Conservation (phyloP, 129 eudicot species). For the Logfia minima region DNA sequence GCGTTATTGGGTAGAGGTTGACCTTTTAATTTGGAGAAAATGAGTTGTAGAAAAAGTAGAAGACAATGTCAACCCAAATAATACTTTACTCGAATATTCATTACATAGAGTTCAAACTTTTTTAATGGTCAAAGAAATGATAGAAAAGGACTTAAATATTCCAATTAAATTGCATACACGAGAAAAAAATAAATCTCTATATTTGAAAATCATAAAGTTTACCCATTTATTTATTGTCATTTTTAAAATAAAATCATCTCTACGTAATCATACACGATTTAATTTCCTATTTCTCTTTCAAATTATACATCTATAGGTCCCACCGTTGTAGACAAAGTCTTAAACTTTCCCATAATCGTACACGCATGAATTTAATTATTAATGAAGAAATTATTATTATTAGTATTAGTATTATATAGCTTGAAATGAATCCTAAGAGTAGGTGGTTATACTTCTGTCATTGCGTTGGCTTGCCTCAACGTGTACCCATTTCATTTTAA, state of each 20-base stretch:
- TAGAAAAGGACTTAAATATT: too few relatives aligned
- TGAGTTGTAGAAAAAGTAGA: neutral
- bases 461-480: neutral
- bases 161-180: too few relatives aligned
- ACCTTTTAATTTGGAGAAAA: neutral
- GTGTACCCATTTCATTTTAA: neutral
- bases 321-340: neutral
- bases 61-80: neutral
- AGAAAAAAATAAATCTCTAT: too few relatives aligned
- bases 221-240: neutral
- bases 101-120: neutral
- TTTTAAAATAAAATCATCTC: neutral
- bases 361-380: neutral
- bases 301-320: neutral
- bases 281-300: neutral
- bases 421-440: neutral
- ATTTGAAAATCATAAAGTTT: too few relatives aligned
- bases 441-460: constrained; percentile 5
- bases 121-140: too few relatives aligned
- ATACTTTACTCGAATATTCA: neutral
- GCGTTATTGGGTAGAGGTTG: neutral
- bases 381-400: neutral
- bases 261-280: too few relatives aligned
- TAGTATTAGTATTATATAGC: neutral
- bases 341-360: neutral